phyloP scores from a whole-genome alignment of 768 basidiomycete genomes.

The Pleurotus pulmonarius region DNA sequence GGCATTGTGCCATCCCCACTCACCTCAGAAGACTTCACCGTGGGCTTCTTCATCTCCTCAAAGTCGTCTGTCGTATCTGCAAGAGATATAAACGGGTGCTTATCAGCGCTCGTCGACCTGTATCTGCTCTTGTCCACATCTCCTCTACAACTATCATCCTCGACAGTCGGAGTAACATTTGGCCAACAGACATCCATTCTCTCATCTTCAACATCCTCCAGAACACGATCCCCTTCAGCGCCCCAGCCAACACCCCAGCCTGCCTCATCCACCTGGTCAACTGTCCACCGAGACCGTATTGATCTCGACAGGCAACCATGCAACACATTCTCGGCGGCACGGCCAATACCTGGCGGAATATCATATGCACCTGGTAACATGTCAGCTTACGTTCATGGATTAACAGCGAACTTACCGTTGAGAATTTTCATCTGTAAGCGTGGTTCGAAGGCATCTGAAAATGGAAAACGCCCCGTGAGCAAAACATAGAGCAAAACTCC shows the following conservation, averaged over 20 bases:
- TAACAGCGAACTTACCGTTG: slow-evolving; percentile 47
- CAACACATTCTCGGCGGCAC: slow-evolving; percentile 65
- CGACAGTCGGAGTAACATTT: neutral
- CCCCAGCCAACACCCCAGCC: slow-evolving; percentile 81
- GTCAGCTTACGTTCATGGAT: neutral
- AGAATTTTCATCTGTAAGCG: slow-evolving; percentile 90
- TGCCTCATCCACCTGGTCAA: slow-evolving; percentile 73
- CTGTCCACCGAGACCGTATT: slow-evolving; percentile 67
- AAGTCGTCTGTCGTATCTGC: neutral
- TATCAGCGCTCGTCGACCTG: neutral
- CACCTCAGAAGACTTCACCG: neutral
- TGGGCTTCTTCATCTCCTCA: neutral
- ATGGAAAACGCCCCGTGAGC: slow-evolving; percentile 82
- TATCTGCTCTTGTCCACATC: neutral
- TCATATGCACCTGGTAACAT: slow-evolving; percentile 53
- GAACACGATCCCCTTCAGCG: slow-evolving; percentile 42
- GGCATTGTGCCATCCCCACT: neutral
- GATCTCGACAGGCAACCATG: slow-evolving; percentile 75
- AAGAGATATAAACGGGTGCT: slow-evolving; percentile 3
- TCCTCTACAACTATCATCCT: neutral
- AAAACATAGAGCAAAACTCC: slow-evolving; percentile 88
- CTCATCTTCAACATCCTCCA: slow-evolving; percentile 18
- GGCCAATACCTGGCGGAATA: slow-evolving; percentile 51
- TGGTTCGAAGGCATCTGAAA: slow-evolving; percentile 87
- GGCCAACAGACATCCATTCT: neutral